Evolutionary conservation across 169 alveolate genomes (phyloP), one percentile per base, ranked within the genome.

Genomic region (Plasmodium berghei): DNA sequence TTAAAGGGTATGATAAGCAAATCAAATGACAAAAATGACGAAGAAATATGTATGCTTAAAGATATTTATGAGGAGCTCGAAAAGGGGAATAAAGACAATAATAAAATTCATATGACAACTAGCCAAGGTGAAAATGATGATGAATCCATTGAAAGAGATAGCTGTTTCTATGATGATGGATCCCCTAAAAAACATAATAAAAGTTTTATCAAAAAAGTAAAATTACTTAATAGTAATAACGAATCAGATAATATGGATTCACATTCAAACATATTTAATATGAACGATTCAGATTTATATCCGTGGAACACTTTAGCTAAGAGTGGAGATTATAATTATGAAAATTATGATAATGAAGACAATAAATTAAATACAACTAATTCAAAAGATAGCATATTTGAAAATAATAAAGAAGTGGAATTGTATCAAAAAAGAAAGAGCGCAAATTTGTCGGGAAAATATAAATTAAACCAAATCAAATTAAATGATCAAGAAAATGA

Each of bases 21-120:
- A 26, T 28, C 12, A 48, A 9, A 22, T 67, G 26, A 26, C 18
- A 64, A 22, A 20, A 46, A 18, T 52, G 16, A 46, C 14, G 70
- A 62, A 22, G 24, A 77, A 26, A 26, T 46, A 49, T 63, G 18
- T 28, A 28, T 77, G 34, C 58, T 77, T 77, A 77, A 77, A 26
- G 89, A 77, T 69, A 77, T 77, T 26, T 77, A 77, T 69, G 73
- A 77, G 28, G 89, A 77, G 59, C 46, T 77, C 16, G 77, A 77
- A 77, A 77, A 63, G n/a, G 24, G 71, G 12, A 56, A 40, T 18
- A 63, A 77, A 56, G 48, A 48, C 52, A 34, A 62, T 16, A 66
- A 63, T 34, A 34, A 34, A 34, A 34, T 6, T 34, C 42, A 34
- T 34, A 34, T 34, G 42, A 34, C 42, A 34, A 34, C 8, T 34